phyloP scores from a whole-genome alignment of 129 eudicot species.

The Apium graveolens region DNA sequence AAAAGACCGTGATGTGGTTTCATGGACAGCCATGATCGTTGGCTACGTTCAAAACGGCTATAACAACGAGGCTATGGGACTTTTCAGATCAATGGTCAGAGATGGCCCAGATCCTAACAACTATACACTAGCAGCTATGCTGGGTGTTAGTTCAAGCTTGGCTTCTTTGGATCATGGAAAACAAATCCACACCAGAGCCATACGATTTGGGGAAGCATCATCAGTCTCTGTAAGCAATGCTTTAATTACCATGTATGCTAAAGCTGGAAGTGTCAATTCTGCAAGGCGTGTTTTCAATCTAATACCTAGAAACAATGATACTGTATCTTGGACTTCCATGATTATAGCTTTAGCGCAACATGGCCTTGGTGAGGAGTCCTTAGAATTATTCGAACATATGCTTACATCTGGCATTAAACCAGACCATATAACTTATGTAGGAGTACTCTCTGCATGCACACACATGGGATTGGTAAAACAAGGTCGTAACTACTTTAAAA shows the following conservation, averaged over 20 bases:
- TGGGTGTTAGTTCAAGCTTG: conserved; percentile 64
- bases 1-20: conserved; percentile 56
- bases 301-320: conserved; percentile 37
- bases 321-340: conserved; percentile 78
- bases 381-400: conserved; percentile 62
- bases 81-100: conserved; percentile 56
- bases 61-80: conserved; percentile 45
- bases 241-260: conserved; percentile 72
- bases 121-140: conserved; percentile 64
- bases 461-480: conserved; percentile 69
- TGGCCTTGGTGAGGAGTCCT: conserved; percentile 59
- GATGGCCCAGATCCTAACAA: conserved; percentile 60
- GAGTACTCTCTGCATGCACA: conserved; percentile 81
- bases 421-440: conserved; percentile 83
- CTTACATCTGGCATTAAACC: conserved; percentile 42
- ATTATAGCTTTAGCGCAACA: conserved; percentile 78
- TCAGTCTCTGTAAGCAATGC: conserved; percentile 66
- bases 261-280: conserved; percentile 52
- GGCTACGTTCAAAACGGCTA: conserved; percentile 71
- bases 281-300: conserved; percentile 42
- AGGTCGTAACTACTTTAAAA: conserved; percentile 47
- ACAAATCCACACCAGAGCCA: conserved; percentile 62
- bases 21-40: conserved; percentile 88
- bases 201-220: conserved; percentile 30
- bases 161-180: conserved; percentile 69